phyloP scores from a whole-genome alignment of 345 rosid genomes.

The Excoecaria agallocha region DNA sequence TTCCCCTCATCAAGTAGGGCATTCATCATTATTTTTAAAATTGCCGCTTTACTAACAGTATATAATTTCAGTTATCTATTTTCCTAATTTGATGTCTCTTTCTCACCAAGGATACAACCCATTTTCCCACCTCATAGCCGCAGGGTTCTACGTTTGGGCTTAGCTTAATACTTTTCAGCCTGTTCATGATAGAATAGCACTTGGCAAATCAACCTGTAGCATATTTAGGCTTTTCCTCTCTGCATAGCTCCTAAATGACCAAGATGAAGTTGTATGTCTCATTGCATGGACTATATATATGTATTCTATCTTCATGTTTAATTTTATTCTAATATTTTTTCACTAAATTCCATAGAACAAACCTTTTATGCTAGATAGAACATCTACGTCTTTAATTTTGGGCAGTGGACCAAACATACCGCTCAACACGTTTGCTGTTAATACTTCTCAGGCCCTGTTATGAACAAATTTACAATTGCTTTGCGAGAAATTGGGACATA shows the following conservation, averaged over 20 bases:
- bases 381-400: background rate
- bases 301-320: background rate
- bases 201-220: background rate
- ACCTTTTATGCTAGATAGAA: background rate
- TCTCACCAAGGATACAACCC: background rate
- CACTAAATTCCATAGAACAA: background rate
- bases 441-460: constrained; percentile 53
- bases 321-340: background rate
- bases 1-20: background rate
- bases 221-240: background rate
- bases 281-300: background rate
- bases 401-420: constrained; percentile 1
- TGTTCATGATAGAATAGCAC: background rate
- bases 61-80: background rate
- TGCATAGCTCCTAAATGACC: constrained; percentile 11
- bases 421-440: constrained; percentile 15
- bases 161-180: background rate
- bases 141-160: background rate
- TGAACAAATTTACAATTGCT: constrained; percentile 68
- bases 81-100: background rate
- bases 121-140: background rate
- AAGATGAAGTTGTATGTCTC: background rate
- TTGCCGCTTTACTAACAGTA: background rate
- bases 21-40: background rate
- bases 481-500: constrained; percentile 69